Conservation (phyloP, 106 monocot species). For the Apostasia ramifera region DNA sequence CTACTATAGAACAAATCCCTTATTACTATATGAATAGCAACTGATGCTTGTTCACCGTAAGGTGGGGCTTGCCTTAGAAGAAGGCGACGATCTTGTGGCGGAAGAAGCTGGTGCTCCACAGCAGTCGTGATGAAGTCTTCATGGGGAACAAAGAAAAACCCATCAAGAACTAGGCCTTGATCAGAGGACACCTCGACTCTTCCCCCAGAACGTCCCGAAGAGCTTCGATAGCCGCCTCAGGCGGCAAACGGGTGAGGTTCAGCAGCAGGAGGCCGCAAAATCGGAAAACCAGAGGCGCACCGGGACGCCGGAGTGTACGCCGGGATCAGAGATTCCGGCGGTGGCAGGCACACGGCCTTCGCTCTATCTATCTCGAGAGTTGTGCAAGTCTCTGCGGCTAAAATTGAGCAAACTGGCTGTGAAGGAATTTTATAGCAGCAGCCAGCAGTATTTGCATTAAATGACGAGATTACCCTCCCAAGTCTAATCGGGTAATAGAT, state of each 20-base stretch:
- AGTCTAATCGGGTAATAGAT: too few species aligned
- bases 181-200: background rate
- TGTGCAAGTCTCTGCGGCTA: too few species aligned
- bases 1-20: background rate
- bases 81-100: constrained; percentile 59
- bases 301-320: too few species aligned
- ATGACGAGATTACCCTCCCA: too few species aligned
- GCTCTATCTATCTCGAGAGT: too few species aligned
- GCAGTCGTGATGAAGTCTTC: background rate
- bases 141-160: background rate
- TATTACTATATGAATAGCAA: background rate
- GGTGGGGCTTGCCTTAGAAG: background rate
- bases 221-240: background rate
- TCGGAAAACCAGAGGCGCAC: too few species aligned
- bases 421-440: too few species aligned
- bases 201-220: background rate
- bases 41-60: background rate
- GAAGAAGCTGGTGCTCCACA: constrained; percentile 74
- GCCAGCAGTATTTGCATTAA: too few species aligned
- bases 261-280: too few species aligned
- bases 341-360: too few species aligned
- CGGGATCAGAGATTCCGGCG: too few species aligned
- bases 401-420: too few species aligned
- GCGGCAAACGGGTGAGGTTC: background rate
- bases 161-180: background rate